Evolutionary conservation across 345 rosid genomes (phyloP), one percentile per base, ranked within the genome.

Genomic region (Euclidium syriacum): DNA sequence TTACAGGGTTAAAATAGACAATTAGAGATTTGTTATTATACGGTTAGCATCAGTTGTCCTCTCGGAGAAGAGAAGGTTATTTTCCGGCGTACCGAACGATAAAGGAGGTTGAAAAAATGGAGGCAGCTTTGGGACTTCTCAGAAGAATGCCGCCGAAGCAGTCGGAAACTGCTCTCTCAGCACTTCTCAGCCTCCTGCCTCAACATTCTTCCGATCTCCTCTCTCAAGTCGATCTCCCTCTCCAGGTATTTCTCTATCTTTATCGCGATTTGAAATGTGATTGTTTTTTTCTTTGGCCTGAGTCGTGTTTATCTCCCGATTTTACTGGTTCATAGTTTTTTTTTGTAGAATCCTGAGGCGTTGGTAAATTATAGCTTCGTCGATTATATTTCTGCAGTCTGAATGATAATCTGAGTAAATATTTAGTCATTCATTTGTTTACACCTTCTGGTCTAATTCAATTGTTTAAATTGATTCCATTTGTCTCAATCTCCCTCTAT

Each of bases 171-270:
- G 91, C 97, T 14, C 97, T 90, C 26, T 89, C 97, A 4, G 97
- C 99, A 48, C 99, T 90, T 39, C 83, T 94, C 44, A 81, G 84
- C 76, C 97, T 94, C 56, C 26, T 90, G 50, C 99, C 99, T 42
- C 78, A 83, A 39, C 95, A 84, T 78, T 89, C 97, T 74, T 83
- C 98, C 46, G 96, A 92, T 87, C 96, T 92, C 56, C 95, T 89
- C 77, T 82, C 97, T 73, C 99, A 94, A 83, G 94, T 94, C 67
- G 95, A 90, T 62, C 96, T 85, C 77, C 97, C 97, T 57, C 98
- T 92, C 49, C 97, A 89, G 97, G 98, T 82, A 33, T 46, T 55
- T 36, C 20, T 49, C 27, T 55, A 55, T 29, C n/a, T 51, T 12
- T 29, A 0, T 49, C 4, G 59, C 58, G 52, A 36, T 25, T 35